phyloP scores from a whole-genome alignment of 176 grass and related monocot genomes.

The bread wheat (Triticum aestivum) region IWGSC_CS_RefSeq_v2.1 NC_057795.1:495379937-495380436 shows the following conservation, averaged over 20 bases:
- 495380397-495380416: slow-evolving; percentile 42
- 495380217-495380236: slow-evolving; percentile 62
- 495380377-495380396: slow-evolving; percentile 33
- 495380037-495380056: slow-evolving; percentile 22
- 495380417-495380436: slow-evolving; percentile 44
- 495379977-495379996: slow-evolving; percentile 24
- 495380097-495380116: slow-evolving; percentile 11
- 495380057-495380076: slow-evolving; percentile 8
- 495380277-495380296: slow-evolving; percentile 31
- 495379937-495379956: background rate
- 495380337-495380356: slow-evolving; percentile 52
- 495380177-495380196: slow-evolving; percentile 39
- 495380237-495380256: slow-evolving; percentile 2
- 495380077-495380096: slow-evolving; percentile 29
- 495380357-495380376: slow-evolving; percentile 49
- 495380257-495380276: slow-evolving; percentile 32
- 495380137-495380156: background rate
- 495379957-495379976: slow-evolving; percentile 5
- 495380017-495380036: slow-evolving; percentile 26
- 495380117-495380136: slow-evolving; percentile 24
- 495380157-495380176: slow-evolving; percentile 40
- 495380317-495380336: slow-evolving; percentile 25
- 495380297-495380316: slow-evolving; percentile 20
- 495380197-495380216: slow-evolving; percentile 43
- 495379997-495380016: slow-evolving; percentile 8